Evolutionary conservation across 192 early-diverging fungal species (phyloP).

Genomic region (Umbelopsis sp.): DNA sequence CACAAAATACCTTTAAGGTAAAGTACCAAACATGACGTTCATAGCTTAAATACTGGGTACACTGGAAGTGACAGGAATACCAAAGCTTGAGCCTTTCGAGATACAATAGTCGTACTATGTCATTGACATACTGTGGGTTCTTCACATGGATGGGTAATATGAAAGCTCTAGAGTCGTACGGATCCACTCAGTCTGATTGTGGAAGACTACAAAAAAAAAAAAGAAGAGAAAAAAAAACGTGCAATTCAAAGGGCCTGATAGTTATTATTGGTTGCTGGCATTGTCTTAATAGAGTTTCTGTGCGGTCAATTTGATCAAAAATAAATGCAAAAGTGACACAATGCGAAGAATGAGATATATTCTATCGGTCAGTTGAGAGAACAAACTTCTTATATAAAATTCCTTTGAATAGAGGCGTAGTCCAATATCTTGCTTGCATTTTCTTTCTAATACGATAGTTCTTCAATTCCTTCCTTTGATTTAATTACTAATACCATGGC

Average conservation of each 20-base stretch:
- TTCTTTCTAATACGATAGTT: not conserved
- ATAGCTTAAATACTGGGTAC: no score
- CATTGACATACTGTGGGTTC: slow-evolving; percentile 14
- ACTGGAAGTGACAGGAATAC: no score
- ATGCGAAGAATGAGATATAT: not conserved
- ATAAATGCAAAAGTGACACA: not conserved
- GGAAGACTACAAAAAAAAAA: not conserved
- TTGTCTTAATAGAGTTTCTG: not conserved
- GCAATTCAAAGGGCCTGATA: not conserved
- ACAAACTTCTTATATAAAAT: not conserved
- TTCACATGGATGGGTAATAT: not conserved
- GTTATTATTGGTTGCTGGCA: not conserved
- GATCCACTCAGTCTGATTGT: not conserved
- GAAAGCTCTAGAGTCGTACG: not conserved
- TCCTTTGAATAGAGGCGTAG: not conserved
- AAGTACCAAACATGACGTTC: no score
- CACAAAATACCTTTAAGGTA: no score
- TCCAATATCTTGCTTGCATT: not conserved
- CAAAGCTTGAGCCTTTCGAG: not conserved
- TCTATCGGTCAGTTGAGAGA: no score
- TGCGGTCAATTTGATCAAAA: not conserved
- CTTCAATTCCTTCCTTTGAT: slow-evolving; percentile 9
- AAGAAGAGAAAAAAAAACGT: not conserved
- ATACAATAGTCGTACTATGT: no score
- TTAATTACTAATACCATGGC: not conserved